Base-by-base conservation (phyloP, 106 monocot genomes). In the Apostasia ramifera region DNA sequence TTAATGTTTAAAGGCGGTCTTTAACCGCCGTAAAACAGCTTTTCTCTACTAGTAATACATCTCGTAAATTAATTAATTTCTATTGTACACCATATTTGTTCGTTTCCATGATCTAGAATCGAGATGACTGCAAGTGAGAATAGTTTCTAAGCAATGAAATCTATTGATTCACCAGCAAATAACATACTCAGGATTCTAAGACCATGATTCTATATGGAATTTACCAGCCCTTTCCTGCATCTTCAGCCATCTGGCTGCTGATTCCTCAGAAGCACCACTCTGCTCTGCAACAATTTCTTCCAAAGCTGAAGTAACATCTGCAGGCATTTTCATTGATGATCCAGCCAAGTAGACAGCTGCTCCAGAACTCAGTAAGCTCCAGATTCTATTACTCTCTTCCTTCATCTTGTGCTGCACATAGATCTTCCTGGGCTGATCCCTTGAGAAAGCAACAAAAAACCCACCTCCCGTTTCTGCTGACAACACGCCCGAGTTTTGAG, bases 341-440 rank as follows among this genome's bases (percentile, higher is more conserved):
- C 92, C 97, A 1, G 97, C 92, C 38, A 89, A 72, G 69, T 97
- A 97, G 67, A 97, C 57, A 9, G 76, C 76, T 56, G 88, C 92
- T 55, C 92, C 89, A 5, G 62, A 59, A 53, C 53, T 71, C 63
- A 92, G 66, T 50, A 88, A 39, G 46, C 69, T 78, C 92, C 92
- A 97, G 39, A 97, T 74, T 62, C 81, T 84, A 63, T 8, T 53
- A 61, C 97, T 84, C 76, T 87, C 72, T 76, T 97, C 85, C 71
- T 84, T 92, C 80, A 92, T 92, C 78, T 89, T 97, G 68, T 97
- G 88, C 70, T 97, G 92, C 77, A 90, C 97, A 70, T 92, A 92
- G 5, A 92, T 69, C 81, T 97, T 97, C 3, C 59, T 74, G 11
- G 79, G 84, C 70, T 92, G 89, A 71, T 97, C 97, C 53, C 97